A percentile compares a stretch with the other conserved stretches of the same genome.
Evolutionary conservation across 805 yeast genomes (phyloP).

Genomic region (Debaryomyces tyrocola): DNA sequence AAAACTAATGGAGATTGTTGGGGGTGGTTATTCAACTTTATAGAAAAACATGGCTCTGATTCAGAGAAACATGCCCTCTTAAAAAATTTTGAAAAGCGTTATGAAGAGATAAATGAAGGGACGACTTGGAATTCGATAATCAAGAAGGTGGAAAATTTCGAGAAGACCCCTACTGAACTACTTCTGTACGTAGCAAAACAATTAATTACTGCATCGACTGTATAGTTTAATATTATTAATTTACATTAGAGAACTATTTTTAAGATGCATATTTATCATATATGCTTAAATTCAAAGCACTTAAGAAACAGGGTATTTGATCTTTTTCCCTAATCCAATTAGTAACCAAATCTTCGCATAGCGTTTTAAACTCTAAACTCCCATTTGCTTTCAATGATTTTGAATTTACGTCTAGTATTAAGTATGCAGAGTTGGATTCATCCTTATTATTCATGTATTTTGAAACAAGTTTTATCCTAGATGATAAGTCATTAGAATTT

Average conservation of each 20-base stretch:
- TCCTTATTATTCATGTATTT: slow-evolving; percentile 32
- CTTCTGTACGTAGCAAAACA: slow-evolving; percentile 30
- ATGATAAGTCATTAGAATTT: slow-evolving; percentile 47
- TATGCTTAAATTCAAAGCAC: slow-evolving; percentile 69
- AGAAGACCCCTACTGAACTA: slow-evolving; percentile 39
- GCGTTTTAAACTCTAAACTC: slow-evolving; percentile 33
- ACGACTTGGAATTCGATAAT: slow-evolving; percentile 52
- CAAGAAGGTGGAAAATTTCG: slow-evolving; percentile 51
- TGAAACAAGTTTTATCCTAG: slow-evolving; percentile 54
- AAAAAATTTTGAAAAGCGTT: slow-evolving; percentile 26
- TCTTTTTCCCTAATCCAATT: slow-evolving; percentile 69
- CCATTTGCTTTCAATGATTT: slow-evolving; percentile 56
- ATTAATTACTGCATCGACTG: slow-evolving; percentile 8
- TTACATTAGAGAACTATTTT: slow-evolving; percentile 4
- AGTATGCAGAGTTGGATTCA: slow-evolving; percentile 38
- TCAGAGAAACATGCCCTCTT: slow-evolving; percentile 39
- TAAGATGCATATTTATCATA: slow-evolving; percentile 42
- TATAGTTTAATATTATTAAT: slow-evolving; percentile 1
- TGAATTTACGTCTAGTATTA: slow-evolving; percentile 57
- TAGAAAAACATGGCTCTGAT: slow-evolving; percentile 35
- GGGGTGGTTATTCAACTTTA: slow-evolving; percentile 59
- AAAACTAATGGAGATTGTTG: slow-evolving; percentile 73
- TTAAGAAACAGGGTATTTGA: slow-evolving; percentile 75
- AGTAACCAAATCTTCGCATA: slow-evolving; percentile 52
- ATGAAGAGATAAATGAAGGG: slow-evolving; percentile 63